Evolutionary conservation across 1,284 basidiomycete genomes (phyloP), one percentile per base, ranked within the genome.

Genomic region (Cystobasidium slooffiae): DNA sequence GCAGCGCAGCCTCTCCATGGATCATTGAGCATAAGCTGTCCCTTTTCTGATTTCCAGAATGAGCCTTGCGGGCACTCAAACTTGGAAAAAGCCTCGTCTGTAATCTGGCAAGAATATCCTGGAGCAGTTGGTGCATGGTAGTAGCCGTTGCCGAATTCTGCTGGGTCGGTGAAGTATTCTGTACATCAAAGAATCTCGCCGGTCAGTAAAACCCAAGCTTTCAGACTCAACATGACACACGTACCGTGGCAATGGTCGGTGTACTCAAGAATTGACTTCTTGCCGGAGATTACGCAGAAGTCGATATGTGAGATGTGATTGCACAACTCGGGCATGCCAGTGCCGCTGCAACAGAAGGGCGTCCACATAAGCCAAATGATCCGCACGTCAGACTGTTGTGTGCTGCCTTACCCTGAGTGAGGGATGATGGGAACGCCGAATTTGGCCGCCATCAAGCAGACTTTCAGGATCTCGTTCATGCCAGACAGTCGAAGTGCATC

Each of bases 361-460:
- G 47, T 49, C 14, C 47, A 53, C 47, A 53, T 53, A 10, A 53
- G 52, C 53, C 12, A 31, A 37, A n/a, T 12, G 12, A 2, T 12
- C 53, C 24, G 31, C 24, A 56, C 24, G 53, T 31, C 53, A 44
- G 39, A 20, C 3, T 37, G 10, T 39, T 16, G 12, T 22, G 20
- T 10, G 16, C 94, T 94, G 53, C 97, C 94, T 78, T 94, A 94
- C 55, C 94, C 94, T 0, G 95, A 94, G 81, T 97, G 94, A 14
- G 94, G 94, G 81, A 93, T 96, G 8, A 97, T 93, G 0, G 91
- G 88, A 10, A 95, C 86, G 65, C 91, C 91, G 79, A 91, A 90
- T 89, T 97, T 97, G 76, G 93, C 90, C 14, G 92, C 89, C 92
- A 97, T 94, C 76, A 97, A 86, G 76, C 97, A 84, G 22, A 97